Base-by-base conservation (phyloP, 179 eudicot genomes). In the Corrigiola litoralis region DNA sequence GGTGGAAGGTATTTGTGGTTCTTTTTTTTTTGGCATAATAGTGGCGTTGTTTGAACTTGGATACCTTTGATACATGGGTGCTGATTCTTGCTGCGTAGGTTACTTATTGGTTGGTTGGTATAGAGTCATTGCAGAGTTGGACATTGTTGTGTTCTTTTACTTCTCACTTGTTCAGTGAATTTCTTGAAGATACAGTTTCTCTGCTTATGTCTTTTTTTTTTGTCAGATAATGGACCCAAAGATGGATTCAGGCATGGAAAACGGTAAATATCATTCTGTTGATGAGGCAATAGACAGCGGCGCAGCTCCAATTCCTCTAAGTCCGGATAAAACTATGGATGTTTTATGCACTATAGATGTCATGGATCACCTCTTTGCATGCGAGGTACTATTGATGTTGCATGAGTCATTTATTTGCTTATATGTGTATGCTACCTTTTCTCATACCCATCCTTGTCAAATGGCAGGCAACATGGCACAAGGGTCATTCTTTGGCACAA, bases 381-480 rank as follows among this genome's bases (percentile, higher is more conserved):
- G 99, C 72, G 99, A 94, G 99, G 99, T 94, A 90, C 55, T 51
- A 28, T 74, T 44, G 65, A 46, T 61, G 58, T 41, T 38, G 25
- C 72, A 29, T 45, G 37, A 49, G 44, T 36, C 42, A 67, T 60
- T 29, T 40, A 41, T 31, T 24, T 58, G 29, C 33, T 42, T 33
- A 4, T 24, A 29, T 11, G 20, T 28, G 32, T 13, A 4, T 27
- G 45, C 5, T 24, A 45, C 46, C 44, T 24, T 52, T 36, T 58
- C 37, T 68, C 59, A 59, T 27, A 25, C 29, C 6, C 33, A 25
- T 72, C 59, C 62, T 70, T 48, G 56, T 69, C 37, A 41, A 25
- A 62, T 84, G 78, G 83, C 97, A 90, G 99, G 99, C 96, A 63
- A 94, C 99, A 21, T 94, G 99, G 99, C 99, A 94, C 81, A 88